These are phyloP conservation scores for Artemisia annua DNA, from an alignment of 129 eudicot species.

Conservation along the genomic window DNA sequence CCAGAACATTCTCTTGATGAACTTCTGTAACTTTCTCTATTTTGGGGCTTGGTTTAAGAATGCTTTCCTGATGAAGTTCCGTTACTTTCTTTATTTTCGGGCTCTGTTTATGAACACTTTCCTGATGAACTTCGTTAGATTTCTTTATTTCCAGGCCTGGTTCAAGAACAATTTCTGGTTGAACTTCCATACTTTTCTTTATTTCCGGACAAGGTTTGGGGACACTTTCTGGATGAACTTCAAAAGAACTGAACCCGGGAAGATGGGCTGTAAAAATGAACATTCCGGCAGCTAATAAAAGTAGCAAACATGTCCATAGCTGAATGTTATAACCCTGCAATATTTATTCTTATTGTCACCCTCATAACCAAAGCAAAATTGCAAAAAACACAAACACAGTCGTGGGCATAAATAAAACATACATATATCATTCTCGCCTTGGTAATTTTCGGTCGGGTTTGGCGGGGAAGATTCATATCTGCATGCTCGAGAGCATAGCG, in stretches of 20 bases:
- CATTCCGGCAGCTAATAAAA: constrained; percentile 5
- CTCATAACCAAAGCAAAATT: not conserved
- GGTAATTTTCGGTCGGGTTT: constrained; percentile 13
- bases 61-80: not conserved
- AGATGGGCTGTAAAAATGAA: not conserved
- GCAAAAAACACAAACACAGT: not conserved
- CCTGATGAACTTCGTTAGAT: not conserved
- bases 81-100: constrained; percentile 3
- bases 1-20: no score
- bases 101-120: not conserved
- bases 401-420: not conserved
- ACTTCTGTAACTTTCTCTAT: no score
- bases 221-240: not conserved
- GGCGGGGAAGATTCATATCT: constrained; percentile 71
- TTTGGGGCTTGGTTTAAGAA: constrained; percentile 2
- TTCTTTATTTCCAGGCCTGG: no score
- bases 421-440: constrained; percentile 39
- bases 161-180: not conserved
- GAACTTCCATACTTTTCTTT: not conserved
- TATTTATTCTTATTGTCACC: not conserved
- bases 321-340: constrained; percentile 18
- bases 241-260: constrained; percentile 6
- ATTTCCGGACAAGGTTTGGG: not conserved
- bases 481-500: constrained; percentile 77
- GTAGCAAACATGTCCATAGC: constrained; percentile 7